Conservation (phyloP, 306 rosid species). For the Pterocarpus santalinus region DNA sequence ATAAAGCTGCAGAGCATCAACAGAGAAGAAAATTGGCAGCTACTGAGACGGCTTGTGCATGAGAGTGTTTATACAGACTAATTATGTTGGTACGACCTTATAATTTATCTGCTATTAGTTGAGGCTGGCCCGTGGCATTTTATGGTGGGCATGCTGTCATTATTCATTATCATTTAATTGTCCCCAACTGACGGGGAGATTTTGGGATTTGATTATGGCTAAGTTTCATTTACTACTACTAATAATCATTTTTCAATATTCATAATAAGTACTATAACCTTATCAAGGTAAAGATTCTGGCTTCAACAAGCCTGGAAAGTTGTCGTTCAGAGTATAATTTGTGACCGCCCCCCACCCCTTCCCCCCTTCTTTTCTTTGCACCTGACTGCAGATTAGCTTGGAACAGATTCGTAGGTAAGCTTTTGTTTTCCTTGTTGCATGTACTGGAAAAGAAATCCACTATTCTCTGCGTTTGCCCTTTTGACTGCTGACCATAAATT, state of each 20-base stretch:
- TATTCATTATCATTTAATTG: conserved; percentile 50
- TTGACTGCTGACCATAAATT: no score
- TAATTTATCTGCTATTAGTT: not conserved
- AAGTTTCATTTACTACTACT: conserved; percentile 35
- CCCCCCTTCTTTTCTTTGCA: no score
- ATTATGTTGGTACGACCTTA: not conserved
- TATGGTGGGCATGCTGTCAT: conserved; percentile 41
- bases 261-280: not conserved
- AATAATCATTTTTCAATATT: conserved; percentile 12
- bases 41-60: conserved; percentile 52
- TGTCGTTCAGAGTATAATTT: no score
- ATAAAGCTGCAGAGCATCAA: conserved; percentile 94
- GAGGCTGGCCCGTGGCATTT: conserved; percentile 25
- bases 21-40: conserved; percentile 87
- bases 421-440: no score
- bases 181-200: conserved; percentile 59
- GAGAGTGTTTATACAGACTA: conserved; percentile 40
- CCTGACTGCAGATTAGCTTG: no score
- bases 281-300: not conserved
- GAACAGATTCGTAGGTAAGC: no score
- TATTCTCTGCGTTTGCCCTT: no score
- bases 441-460: no score
- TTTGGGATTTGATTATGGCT: conserved; percentile 49
- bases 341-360: no score
- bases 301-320: no score